A percentile compares a stretch with the other conserved stretches of the same genome.
Conservation (phyloP, 495 filamentous ascomycete species). For the Podospora appendiculata region DNA sequence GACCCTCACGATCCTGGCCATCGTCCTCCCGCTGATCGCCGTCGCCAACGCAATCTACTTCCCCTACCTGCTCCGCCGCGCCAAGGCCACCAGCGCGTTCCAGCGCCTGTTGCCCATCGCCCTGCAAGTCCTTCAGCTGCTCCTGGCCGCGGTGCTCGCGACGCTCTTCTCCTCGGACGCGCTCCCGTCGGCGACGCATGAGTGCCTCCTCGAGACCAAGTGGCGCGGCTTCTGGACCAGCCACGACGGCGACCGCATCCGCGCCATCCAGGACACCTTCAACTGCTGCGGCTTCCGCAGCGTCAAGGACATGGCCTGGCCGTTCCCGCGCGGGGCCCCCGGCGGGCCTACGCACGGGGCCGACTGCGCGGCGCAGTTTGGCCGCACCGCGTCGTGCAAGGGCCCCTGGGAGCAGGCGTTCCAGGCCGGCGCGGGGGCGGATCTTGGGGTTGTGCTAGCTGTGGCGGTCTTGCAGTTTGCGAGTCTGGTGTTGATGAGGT, state of each 20-base stretch:
- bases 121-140: constrained; percentile 34
- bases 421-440: background rate
- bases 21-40: constrained; percentile 45
- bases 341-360: background rate
- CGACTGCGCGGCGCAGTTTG: constrained; percentile 5
- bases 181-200: background rate
- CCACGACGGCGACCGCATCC: constrained; percentile 44
- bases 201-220: constrained; percentile 32
- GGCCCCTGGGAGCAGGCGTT: constrained; percentile 8
- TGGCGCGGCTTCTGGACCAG: constrained; percentile 45
- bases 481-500: background rate
- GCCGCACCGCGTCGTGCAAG: constrained; percentile 1
- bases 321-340: constrained; percentile 30
- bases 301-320: constrained; percentile 49
- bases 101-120: constrained; percentile 23
- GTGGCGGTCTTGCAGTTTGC: constrained; percentile 11
- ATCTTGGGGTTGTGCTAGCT: constrained; percentile 5
- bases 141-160: constrained; percentile 44
- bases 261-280: constrained; percentile 55
- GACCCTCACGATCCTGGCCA: constrained; percentile 37
- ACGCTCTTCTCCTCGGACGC: constrained; percentile 48
- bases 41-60: constrained; percentile 26
- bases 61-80: constrained; percentile 11
- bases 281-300: constrained; percentile 57
- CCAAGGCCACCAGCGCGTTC: constrained; percentile 5